These are phyloP conservation scores for Epichloe gansuensis DNA, from an alignment of 2,329 filamentous ascomycete genomes.

Conservation along the genomic window DNA sequence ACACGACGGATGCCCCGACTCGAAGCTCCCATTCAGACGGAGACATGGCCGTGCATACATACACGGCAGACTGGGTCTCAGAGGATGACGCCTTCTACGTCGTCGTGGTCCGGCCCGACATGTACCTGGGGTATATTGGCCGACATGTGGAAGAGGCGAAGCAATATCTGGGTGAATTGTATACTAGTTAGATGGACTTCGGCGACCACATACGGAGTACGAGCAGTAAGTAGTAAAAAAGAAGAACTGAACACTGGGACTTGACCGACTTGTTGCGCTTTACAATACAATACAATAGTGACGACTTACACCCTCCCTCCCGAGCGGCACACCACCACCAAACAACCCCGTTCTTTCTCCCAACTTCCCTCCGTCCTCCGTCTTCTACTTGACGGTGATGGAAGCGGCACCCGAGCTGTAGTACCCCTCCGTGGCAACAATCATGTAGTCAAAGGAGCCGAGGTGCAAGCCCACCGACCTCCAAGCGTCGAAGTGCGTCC, in stretches of 20 bases:
- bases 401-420: conserved; percentile 29
- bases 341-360: too few relatives aligned
- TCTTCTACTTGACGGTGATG: not conserved
- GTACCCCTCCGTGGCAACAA: conserved; percentile 42
- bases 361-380: too few relatives aligned
- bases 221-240: too few relatives aligned
- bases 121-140: conserved; percentile 27
- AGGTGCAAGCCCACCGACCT: conserved; percentile 31
- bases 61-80: conserved; percentile 18
- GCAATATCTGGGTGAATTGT: conserved; percentile 15
- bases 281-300: too few relatives aligned
- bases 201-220: too few relatives aligned
- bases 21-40: not conserved
- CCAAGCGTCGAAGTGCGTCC: conserved; percentile 12
- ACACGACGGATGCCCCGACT: not conserved
- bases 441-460: conserved; percentile 38
- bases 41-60: conserved; percentile 8
- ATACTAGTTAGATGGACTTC: conserved; percentile 1
- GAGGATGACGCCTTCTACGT: conserved; percentile 17
- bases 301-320: too few relatives aligned
- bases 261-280: too few relatives aligned
- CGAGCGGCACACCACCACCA: too few relatives aligned
- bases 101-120: conserved; percentile 26
- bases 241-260: too few relatives aligned
- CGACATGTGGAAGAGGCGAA: conserved; percentile 13